Conservation (phyloP, 768 basidiomycete genomes). For the Boletus reticulatus region DNA sequence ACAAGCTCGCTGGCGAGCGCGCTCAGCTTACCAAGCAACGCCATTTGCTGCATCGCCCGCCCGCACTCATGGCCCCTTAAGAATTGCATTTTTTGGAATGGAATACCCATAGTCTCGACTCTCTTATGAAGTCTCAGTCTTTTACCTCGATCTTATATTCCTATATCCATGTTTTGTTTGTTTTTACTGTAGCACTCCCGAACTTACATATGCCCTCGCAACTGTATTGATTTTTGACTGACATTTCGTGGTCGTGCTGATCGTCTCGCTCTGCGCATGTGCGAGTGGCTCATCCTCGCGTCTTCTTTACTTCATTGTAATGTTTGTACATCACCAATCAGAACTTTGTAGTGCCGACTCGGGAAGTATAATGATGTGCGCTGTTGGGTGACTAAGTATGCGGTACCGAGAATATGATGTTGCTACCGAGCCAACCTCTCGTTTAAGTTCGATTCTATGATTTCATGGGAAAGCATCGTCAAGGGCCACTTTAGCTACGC, state of each 20-base stretch:
- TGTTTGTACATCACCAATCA: not conserved
- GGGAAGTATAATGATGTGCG: no score
- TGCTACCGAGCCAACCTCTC: no score
- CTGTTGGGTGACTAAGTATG: no score
- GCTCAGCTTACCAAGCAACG: conserved; percentile 33
- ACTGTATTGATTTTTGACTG: conserved; percentile 9
- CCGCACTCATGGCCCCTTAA: conserved; percentile 29
- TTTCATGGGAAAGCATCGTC: no score
- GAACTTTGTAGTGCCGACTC: not conserved
- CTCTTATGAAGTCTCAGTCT: not conserved
- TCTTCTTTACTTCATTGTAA: not conserved
- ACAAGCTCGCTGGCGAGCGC: conserved; percentile 72
- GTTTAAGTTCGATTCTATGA: no score
- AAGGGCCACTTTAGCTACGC: no score
- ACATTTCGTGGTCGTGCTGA: not conserved
- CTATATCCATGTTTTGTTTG: conserved; percentile 14
- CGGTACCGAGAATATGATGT: no score
- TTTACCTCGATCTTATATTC: not conserved
- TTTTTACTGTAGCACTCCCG: conserved; percentile 15
- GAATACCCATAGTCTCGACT: conserved; percentile 1
- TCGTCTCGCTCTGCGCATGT: no score
- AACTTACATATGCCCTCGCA: not conserved
- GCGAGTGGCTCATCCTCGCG: not conserved
- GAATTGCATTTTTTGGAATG: not conserved
- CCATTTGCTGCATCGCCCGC: conserved; percentile 31